Conservation (phyloP, 208 protist species). For the Entamoeba moshkovskii region DNA sequence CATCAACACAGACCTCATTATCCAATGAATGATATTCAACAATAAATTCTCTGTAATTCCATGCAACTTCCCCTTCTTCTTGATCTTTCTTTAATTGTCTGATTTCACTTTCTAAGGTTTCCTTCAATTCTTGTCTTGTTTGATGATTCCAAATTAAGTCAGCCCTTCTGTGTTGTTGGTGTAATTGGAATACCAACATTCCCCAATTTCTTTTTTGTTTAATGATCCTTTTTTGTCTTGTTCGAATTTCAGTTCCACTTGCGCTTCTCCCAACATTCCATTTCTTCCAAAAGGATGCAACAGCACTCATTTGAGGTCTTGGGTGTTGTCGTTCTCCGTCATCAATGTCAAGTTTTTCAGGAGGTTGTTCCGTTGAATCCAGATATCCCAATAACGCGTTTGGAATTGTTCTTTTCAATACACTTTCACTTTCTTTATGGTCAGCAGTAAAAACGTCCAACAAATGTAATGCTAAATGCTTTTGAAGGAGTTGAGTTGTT, state of each 20-base stretch:
- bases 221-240: background rate
- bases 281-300: background rate
- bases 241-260: background rate
- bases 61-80: background rate
- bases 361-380: background rate
- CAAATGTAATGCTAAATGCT: background rate
- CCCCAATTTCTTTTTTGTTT: background rate
- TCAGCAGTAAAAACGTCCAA: background rate
- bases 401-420: background rate
- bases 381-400: background rate
- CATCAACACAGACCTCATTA: background rate
- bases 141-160: background rate
- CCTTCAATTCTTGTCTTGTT: background rate
- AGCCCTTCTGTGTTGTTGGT: background rate
- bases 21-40: background rate
- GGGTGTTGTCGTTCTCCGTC: background rate
- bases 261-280: background rate
- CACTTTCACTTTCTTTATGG: background rate
- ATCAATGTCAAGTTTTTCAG: background rate
- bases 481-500: background rate
- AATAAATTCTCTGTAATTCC: background rate
- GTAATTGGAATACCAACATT: background rate
- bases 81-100: background rate
- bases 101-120: background rate
- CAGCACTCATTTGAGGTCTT: background rate